Percentiles rank a stretch among this genome's conserved stretches.
phyloP scores from a whole-genome alignment of 1,284 basidiomycete genomes.

The Pseudozyma tsukubaensis region DNA sequence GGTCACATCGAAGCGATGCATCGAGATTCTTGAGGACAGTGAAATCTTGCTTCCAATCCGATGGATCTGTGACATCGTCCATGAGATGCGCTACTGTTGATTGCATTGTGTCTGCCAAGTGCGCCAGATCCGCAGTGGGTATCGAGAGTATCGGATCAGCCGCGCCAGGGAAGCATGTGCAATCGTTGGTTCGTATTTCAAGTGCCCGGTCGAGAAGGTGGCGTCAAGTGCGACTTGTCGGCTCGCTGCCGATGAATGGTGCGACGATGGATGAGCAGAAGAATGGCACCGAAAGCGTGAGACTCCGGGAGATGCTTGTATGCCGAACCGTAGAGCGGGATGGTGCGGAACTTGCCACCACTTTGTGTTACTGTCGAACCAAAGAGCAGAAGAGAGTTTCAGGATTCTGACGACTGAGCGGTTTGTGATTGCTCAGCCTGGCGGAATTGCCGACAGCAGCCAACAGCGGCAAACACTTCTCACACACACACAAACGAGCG shows the following conservation, averaged over 20 bases:
- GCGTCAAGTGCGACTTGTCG: too few relatives aligned
- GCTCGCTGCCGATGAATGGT: too few relatives aligned
- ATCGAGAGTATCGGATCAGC: not conserved
- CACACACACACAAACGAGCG: not conserved
- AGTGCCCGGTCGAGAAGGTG: too few relatives aligned
- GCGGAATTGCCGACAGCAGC: constrained; percentile 2
- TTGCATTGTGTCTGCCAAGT: constrained; percentile 8
- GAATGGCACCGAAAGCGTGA: too few relatives aligned
- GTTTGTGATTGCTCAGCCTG: constrained; percentile 21
- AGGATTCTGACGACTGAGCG: not conserved
- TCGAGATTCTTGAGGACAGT: constrained; percentile 55
- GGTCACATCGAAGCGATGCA: constrained; percentile 56
- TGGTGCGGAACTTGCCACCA: too few relatives aligned
- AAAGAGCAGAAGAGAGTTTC: not conserved
- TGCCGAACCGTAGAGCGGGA: too few relatives aligned
- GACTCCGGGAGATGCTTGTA: too few relatives aligned
- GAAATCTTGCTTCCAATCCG: constrained; percentile 61
- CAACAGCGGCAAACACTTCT: not conserved
- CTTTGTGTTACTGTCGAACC: too few relatives aligned
- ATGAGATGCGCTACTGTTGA: constrained; percentile 28
- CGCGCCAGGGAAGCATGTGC: not conserved
- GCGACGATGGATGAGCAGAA: too few relatives aligned
- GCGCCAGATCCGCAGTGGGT: not conserved
- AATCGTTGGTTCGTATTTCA: not conserved
- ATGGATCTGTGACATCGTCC: constrained; percentile 59